These are phyloP conservation scores for Nicotiana obtusifolia DNA, from an alignment of 257 asterid species.

Conservation along the genomic window DNA sequence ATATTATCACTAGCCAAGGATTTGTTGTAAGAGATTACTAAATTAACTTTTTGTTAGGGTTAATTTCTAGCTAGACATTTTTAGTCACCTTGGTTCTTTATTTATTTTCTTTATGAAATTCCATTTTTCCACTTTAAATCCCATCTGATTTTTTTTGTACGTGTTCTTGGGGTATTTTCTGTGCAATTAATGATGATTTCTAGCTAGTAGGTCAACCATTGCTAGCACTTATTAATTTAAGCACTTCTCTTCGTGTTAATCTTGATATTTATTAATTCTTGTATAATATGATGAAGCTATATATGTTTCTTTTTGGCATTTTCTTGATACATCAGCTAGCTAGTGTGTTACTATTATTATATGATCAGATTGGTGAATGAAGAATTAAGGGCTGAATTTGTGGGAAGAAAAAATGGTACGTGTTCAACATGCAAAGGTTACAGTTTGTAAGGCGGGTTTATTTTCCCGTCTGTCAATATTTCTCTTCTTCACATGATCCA, in stretches of 20 bases:
- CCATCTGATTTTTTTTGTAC: not conserved
- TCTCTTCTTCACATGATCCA: constrained; percentile 25
- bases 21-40: constrained; percentile 3
- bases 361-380: not conserved
- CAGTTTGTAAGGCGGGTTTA: not conserved
- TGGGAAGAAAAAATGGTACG: constrained; percentile 21
- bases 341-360: not conserved
- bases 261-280: not conserved
- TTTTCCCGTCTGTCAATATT: constrained; percentile 16
- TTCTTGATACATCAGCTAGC: not conserved
- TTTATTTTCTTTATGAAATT: not conserved
- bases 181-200: not conserved
- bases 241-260: not conserved
- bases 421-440: constrained; percentile 35
- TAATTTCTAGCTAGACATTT: not conserved
- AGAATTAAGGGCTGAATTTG: not conserved
- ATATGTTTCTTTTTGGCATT: not conserved
- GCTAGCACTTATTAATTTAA: no score
- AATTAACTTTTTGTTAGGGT: constrained; percentile 8
- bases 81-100: not conserved
- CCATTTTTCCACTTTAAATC: not conserved
- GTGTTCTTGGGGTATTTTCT: not conserved
- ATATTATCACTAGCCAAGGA: not conserved
- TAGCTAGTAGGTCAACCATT: not conserved
- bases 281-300: not conserved